phyloP scores from a whole-genome alignment of 495 filamentous ascomycete genomes.

The Friedmanniomyces endolithicus region DNA sequence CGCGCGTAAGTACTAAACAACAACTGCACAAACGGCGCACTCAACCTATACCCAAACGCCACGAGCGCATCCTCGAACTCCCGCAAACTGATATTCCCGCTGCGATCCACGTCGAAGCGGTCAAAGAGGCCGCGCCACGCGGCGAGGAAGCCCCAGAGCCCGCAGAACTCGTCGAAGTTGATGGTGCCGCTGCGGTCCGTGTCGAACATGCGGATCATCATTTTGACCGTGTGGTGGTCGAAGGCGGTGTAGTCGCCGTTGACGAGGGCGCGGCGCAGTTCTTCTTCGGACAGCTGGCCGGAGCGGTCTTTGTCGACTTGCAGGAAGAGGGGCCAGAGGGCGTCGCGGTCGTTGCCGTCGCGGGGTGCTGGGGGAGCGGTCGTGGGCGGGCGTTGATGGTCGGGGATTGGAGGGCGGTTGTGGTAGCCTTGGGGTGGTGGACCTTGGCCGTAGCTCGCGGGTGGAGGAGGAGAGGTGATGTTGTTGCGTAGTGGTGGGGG shows the following conservation, averaged over 20 bases:
- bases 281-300: slow-evolving; percentile 71
- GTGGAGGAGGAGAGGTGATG: slow-evolving; percentile 42
- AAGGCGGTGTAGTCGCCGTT: slow-evolving; percentile 93
- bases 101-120: slow-evolving; percentile 80
- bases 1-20: slow-evolving; percentile 62
- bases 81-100: slow-evolving; percentile 68
- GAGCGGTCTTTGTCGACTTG: slow-evolving; percentile 74
- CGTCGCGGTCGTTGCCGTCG: slow-evolving; percentile 48
- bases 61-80: slow-evolving; percentile 88
- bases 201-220: slow-evolving; percentile 99
- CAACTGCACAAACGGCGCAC: slow-evolving; percentile 64
- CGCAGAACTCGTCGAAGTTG: slow-evolving; percentile 90
- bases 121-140: slow-evolving; percentile 92
- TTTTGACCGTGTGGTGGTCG: slow-evolving; percentile 88
- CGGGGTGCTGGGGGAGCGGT: slow-evolving; percentile 43
- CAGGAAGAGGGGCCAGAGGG: slow-evolving; percentile 73
- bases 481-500: slow-evolving; percentile 21
- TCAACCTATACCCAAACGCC: slow-evolving; percentile 89
- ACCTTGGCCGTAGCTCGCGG: slow-evolving; percentile 48
- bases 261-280: slow-evolving; percentile 83
- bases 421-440: slow-evolving; percentile 36
- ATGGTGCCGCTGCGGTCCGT: slow-evolving; percentile 76
- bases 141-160: slow-evolving; percentile 86
- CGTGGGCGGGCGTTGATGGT: slow-evolving; percentile 47
- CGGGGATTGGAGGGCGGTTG: slow-evolving; percentile 39